phyloP scores from a whole-genome alignment of 2,329 filamentous ascomycete species.

The Ophiognomonia clavigignenti-juglandacearum region DNA sequence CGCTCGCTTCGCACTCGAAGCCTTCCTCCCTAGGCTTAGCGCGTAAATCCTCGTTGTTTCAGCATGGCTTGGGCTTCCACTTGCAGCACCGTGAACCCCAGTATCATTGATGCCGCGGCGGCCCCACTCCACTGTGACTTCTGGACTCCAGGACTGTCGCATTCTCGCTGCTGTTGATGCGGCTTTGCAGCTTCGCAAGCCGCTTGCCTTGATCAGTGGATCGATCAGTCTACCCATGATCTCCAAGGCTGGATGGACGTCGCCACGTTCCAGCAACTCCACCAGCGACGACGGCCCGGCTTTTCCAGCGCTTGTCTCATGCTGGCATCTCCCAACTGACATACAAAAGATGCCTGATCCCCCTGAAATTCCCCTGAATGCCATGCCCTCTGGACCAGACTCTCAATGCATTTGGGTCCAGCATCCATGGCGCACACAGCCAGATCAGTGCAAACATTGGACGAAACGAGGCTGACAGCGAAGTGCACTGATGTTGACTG shows the following conservation, averaged over 20 bases:
- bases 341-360: not conserved
- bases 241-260: too few relatives aligned
- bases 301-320: constrained; percentile 4
- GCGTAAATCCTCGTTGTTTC: constrained; percentile 1
- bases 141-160: too few relatives aligned
- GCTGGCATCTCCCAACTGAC: not conserved
- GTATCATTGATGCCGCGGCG: not conserved
- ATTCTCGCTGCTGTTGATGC: too few relatives aligned
- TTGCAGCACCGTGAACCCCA: not conserved
- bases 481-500: too few relatives aligned
- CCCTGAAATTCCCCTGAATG: not conserved
- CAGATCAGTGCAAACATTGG: too few relatives aligned
- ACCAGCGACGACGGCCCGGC: constrained; percentile 10
- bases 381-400: too few relatives aligned
- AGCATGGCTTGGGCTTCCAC: constrained; percentile 1
- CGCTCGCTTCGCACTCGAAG: constrained; percentile 10
- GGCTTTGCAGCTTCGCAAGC: too few relatives aligned
- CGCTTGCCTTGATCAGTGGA: too few relatives aligned
- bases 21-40: constrained; percentile 6
- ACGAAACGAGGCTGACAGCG: too few relatives aligned
- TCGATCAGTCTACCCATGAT: too few relatives aligned
- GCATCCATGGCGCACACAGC: too few relatives aligned
- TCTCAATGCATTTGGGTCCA: too few relatives aligned
- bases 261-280: not conserved
- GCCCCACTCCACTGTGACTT: not conserved